Conservation (phyloP, 768 basidiomycete genomes). For the Pilatotrama ljubarskyi region DNA sequence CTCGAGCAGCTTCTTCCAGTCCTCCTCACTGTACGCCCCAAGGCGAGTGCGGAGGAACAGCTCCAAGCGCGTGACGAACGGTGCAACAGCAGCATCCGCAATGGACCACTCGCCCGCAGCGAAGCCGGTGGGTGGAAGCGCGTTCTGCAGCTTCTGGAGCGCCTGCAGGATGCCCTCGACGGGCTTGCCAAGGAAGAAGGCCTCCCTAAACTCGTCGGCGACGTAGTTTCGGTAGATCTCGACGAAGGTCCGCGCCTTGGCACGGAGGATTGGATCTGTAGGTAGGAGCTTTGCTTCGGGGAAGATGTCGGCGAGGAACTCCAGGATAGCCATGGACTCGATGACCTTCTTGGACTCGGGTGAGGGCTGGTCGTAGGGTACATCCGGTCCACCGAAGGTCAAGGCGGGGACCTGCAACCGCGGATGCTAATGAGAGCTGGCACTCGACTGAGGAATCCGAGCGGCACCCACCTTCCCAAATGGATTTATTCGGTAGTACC, state of each 20-base stretch:
- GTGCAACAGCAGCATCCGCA: conserved; percentile 62
- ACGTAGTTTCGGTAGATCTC: conserved; percentile 50
- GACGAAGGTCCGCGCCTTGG: conserved; percentile 61
- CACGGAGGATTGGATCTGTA: conserved; percentile 52
- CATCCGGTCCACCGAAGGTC: conserved; percentile 59
- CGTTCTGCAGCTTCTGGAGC: conserved; percentile 47
- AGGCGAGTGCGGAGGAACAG: conserved; percentile 47
- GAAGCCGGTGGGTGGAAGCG: conserved; percentile 49
- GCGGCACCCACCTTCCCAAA: conserved; percentile 52
- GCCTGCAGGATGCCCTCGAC: conserved; percentile 44
- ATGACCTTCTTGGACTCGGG: conserved; percentile 58
- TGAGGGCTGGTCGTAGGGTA: conserved; percentile 54
- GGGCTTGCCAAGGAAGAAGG: conserved; percentile 41
- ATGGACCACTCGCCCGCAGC: conserved; percentile 49
- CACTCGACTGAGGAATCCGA: no score
- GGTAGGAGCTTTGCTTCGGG: conserved; percentile 52
- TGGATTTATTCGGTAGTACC: conserved; percentile 68
- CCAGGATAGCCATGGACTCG: conserved; percentile 63
- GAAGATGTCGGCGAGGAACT: conserved; percentile 64
- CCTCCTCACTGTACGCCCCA: conserved; percentile 50
- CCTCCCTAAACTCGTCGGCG: conserved; percentile 35
- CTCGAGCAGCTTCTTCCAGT: conserved; percentile 45
- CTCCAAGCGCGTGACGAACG: conserved; percentile 56
- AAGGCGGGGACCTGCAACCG: conserved; percentile 52
- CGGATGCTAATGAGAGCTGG: neutral